Conservation (phyloP, 108 stramenopile genomes). For the Craspedostauros australis region DNA sequence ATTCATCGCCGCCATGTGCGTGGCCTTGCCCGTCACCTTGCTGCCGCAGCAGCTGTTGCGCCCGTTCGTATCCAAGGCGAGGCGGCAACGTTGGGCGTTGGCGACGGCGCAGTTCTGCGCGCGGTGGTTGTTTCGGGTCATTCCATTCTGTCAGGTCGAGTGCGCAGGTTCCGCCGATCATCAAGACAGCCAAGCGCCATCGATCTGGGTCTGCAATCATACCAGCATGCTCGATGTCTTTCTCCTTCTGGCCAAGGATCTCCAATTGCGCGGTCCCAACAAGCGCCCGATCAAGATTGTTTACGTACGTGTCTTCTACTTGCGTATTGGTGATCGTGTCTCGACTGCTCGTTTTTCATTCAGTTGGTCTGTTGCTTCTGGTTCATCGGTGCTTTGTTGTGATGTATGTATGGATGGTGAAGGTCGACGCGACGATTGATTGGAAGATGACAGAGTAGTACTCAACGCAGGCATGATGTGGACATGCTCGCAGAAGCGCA, state of each 20-base stretch:
- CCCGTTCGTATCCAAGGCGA: constrained; percentile 14
- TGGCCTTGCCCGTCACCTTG: constrained; percentile 69
- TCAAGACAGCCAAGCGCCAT: constrained; percentile 31
- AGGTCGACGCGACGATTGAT: not conserved
- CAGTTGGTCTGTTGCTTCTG: not conserved
- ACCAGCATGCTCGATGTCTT: constrained; percentile 77
- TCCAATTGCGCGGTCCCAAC: constrained; percentile 48
- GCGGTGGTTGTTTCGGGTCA: constrained; percentile 72
- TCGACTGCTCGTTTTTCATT: not conserved
- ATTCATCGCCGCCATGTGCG: constrained; percentile 68
- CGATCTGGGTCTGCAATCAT: constrained; percentile 86
- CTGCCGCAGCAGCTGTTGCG: constrained; percentile 53
- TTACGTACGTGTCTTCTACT: constrained; percentile 40
- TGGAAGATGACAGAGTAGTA: not conserved
- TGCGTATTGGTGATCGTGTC: not conserved
- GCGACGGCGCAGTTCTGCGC: constrained; percentile 61
- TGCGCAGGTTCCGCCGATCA: constrained; percentile 25
- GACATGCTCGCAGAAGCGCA: not conserved
- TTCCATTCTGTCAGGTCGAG: constrained; percentile 66
- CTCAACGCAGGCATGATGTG: not conserved
- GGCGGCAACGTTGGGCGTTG: constrained; percentile 43
- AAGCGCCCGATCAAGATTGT: constrained; percentile 75
- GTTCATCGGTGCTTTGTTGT: not conserved
- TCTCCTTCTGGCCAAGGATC: constrained; percentile 57
- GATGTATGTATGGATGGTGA: not conserved